Evolutionary conservation across 176 grass and related monocot genomes (phyloP), one percentile per base, ranked within the genome.

Genomic region (Cenchrus fungigraminus): DNA sequence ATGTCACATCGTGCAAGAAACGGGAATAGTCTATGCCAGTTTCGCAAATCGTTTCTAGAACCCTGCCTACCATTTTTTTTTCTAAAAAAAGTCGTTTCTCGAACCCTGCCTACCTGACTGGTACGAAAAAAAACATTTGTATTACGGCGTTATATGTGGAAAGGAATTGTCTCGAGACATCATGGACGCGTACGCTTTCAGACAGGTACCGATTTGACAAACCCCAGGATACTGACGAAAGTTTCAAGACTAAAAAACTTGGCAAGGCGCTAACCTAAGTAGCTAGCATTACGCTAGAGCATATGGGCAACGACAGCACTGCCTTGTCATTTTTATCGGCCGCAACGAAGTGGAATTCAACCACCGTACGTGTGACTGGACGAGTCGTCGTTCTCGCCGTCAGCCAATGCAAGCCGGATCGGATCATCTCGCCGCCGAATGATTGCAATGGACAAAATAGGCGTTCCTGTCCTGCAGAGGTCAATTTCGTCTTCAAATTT

Each of bases 141-240:
- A 57, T 4, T 47, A 59, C 5, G 25, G 12, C 13, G 0, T 1
- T 34, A 3, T 19, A 40, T 81, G 15, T 31, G 4, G 12, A 40
- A n/a, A 69, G 74, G 72, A 83, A 63, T 71, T 62, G n/a, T 83
- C 77, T 86, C 2, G 73, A 62, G 40, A 7, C 17, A 12, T 53
- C 37, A 40, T 40, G 63, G 53, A 62, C 56, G 13, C 16, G 72
- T 77, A 15, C 51, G 13, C 32, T 20, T 13, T 77, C 40, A 59
- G 44, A 70, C 63, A 77, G 66, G 13, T 22, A 45, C 45, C n/a
- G 64, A n/a, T 77, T 77, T 83, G 79, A 88, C 79, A 78, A 83
- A 77, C 31, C 29, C 0, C 37, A 16, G 65, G n/a, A 63, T 76
- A n/a, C 20, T 45, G 73, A 83, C 31, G 62, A 83, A 32, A 9